Evolutionary conservation across 2,329 filamentous ascomycete species (phyloP).

Genomic region (Metarhizium brunneum): DNA sequence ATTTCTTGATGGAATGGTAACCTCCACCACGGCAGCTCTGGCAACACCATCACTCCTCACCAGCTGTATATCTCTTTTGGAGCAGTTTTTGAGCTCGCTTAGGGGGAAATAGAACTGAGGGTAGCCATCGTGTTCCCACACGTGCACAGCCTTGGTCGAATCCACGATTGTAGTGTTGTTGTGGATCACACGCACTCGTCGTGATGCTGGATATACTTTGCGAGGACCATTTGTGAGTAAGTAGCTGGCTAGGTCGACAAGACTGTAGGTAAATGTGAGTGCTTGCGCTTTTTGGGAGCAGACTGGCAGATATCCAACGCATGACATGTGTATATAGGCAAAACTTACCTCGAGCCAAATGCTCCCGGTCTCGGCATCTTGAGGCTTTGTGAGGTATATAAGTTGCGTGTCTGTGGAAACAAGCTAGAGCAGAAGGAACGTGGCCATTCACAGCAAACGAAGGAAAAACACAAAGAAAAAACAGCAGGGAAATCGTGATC

Average conservation of each 20-base stretch:
- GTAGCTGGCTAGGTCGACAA: slow-evolving; percentile 17
- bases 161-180: slow-evolving; percentile 26
- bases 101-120: slow-evolving; percentile 35
- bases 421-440: background rate
- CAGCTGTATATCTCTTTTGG: slow-evolving; percentile 15
- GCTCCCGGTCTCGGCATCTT: slow-evolving; percentile 9
- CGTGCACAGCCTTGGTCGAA: slow-evolving; percentile 24
- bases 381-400: background rate
- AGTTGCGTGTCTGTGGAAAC: background rate
- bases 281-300: background rate
- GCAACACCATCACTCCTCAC: slow-evolving; percentile 16
- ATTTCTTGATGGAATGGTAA: slow-evolving; percentile 18
- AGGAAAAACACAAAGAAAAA: background rate
- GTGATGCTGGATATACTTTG: slow-evolving; percentile 14
- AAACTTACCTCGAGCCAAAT: slow-evolving; percentile 9
- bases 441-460: background rate
- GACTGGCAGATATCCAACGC: no score
- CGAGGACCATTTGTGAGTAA: slow-evolving; percentile 18
- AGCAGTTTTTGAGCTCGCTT: slow-evolving; percentile 18
- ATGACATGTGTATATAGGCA: background rate
- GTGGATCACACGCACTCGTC: slow-evolving; percentile 24
- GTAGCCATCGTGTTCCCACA: slow-evolving; percentile 39
- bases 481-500: background rate
- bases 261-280: slow-evolving; percentile 9
- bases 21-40: slow-evolving; percentile 19